Conservation (phyloP, 345 rosid species). For the Eucalyptus grandis region DNA sequence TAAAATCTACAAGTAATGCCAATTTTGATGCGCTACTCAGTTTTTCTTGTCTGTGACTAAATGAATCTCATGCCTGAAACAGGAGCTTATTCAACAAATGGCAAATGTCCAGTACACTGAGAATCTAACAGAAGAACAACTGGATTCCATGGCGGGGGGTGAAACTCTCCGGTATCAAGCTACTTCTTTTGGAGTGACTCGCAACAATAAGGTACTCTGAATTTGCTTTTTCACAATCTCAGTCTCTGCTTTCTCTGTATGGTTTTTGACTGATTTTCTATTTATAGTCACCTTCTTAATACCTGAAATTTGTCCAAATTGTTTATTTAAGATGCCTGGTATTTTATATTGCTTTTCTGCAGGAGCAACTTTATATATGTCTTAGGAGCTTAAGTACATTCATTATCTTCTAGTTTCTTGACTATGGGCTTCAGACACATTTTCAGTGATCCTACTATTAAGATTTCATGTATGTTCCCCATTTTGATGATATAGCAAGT, state of each 20-base stretch:
- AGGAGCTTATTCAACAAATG: conserved; percentile 99
- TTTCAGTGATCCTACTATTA: background rate
- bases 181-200: conserved; percentile 82
- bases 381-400: background rate
- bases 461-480: background rate
- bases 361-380: background rate
- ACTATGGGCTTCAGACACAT: background rate
- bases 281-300: background rate
- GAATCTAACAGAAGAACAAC: conserved; percentile 96
- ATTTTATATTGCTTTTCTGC: background rate
- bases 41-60: background rate
- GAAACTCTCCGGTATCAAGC: conserved; percentile 95
- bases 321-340: background rate
- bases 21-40: background rate
- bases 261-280: background rate
- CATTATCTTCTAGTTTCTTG: background rate
- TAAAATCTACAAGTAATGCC: background rate
- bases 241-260: background rate
- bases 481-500: background rate
- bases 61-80: conserved; percentile 9
- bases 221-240: background rate
- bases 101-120: conserved; percentile 98
- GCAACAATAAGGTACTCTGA: conserved; percentile 80
- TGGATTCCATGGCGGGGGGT: conserved; percentile 99
- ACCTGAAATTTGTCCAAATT: background rate